Conservation (phyloP, 2,329 filamentous ascomycete genomes). For the Aureobasidium uvarum region DNA sequence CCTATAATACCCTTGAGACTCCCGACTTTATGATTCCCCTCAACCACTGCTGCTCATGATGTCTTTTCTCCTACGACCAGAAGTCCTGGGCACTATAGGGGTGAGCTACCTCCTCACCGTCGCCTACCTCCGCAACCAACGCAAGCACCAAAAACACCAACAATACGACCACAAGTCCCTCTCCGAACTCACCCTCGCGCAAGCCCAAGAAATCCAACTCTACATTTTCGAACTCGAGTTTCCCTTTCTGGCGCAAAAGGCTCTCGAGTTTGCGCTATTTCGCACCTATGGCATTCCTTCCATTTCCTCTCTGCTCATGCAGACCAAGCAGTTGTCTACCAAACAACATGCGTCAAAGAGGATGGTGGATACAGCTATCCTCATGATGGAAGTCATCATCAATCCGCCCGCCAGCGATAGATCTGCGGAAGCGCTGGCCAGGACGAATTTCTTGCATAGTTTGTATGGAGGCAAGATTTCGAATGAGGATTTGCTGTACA, state of each 20-base stretch:
- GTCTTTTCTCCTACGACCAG: constrained; percentile 1
- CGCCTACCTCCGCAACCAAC: constrained; percentile 18
- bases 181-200: constrained; percentile 4
- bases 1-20: background rate
- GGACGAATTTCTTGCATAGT: constrained; percentile 63
- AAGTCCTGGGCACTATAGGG: background rate
- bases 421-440: constrained; percentile 52
- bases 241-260: constrained; percentile 25
- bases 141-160: constrained; percentile 3
- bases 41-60: background rate
- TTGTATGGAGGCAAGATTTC: constrained; percentile 61
- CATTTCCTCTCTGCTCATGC: constrained; percentile 27
- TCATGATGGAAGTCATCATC: constrained; percentile 51
- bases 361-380: constrained; percentile 52
- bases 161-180: background rate
- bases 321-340: constrained; percentile 23
- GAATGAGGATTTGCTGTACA: constrained; percentile 65
- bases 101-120: background rate
- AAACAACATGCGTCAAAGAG: constrained; percentile 46
- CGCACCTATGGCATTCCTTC: constrained; percentile 30
- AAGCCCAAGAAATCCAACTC: constrained; percentile 26
- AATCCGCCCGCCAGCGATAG: constrained; percentile 48
- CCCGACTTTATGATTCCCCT: background rate
- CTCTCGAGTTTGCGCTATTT: constrained; percentile 25
- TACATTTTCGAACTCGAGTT: constrained; percentile 26